Evolutionary conservation across 176 grass and related monocot species (phyloP).

Genomic region (Secale cereale): DNA sequence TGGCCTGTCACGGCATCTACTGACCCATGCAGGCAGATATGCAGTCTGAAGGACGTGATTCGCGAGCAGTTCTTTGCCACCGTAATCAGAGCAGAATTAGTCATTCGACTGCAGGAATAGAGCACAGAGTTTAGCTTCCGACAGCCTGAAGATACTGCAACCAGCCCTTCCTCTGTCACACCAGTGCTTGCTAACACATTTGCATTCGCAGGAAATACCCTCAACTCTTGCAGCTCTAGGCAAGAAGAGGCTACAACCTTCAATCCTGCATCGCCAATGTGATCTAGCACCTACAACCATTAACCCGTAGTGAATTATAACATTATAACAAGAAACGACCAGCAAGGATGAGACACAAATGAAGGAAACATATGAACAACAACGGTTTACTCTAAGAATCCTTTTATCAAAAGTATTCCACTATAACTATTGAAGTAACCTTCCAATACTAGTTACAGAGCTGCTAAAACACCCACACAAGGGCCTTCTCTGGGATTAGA

Average conservation of each 20-base stretch:
- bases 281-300: slow-evolving; percentile 60
- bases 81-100: slow-evolving; percentile 52
- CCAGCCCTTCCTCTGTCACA: slow-evolving; percentile 72
- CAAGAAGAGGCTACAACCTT: slow-evolving; percentile 51
- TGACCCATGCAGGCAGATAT: slow-evolving; percentile 35
- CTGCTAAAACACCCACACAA: neutral
- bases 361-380: neutral
- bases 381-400: neutral
- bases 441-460: neutral
- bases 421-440: neutral
- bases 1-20: slow-evolving; percentile 58
- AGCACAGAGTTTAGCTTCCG: slow-evolving; percentile 52
- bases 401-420: neutral
- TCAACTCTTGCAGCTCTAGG: slow-evolving; percentile 56
- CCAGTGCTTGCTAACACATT: neutral
- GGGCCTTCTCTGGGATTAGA: neutral
- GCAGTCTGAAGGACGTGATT: slow-evolving; percentile 53
- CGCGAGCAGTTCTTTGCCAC: slow-evolving; percentile 53
- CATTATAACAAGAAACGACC: neutral
- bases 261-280: slow-evolving; percentile 64
- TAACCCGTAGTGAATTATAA: neutral
- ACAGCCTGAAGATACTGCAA: slow-evolving; percentile 56
- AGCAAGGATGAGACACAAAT: neutral
- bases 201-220: slow-evolving; percentile 40
- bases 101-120: slow-evolving; percentile 71